Evolutionary conservation across 2,329 filamentous ascomycete species (phyloP), one percentile per base, ranked within the genome.

Genomic region (Purpureocillium takamizusanense): DNA sequence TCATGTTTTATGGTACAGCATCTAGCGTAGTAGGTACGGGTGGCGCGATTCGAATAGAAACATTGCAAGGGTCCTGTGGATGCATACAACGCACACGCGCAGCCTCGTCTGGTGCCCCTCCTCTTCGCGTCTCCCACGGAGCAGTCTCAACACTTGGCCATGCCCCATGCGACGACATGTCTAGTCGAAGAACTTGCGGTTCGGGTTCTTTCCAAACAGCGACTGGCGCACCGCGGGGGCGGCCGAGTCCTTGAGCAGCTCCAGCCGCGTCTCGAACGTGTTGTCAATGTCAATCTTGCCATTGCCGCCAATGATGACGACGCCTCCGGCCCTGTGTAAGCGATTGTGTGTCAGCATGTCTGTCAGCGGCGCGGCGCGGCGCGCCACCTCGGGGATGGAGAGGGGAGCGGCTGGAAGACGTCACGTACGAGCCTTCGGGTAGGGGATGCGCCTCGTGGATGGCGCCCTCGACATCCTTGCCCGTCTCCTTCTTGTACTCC

Each of bases 261-360:
- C 77, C 63, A 98, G 72, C 49, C 92, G 81, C 59, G 94, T 85
- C 60, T 97, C 92, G 51, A 97, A 85, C 39, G 92, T 97, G 72
- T 98, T 97, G 76, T 95, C 89, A 63, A 98, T 90, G 55, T 95
- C 88, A 60, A 98, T 97, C 74, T 90, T 95, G 60, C 92, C 92
- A 48, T 73, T 74, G 50, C 84, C 82, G 47, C 89, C 87, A 39
- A 94, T 66, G 48, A 98, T 79, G 42, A 76, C 61, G 41, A 94
- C 73, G 53, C 92, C 92, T 43, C 92, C 92, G 43, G 88, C 74
- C 54, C 92, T 97, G 17, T 16, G 31, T 45, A 11, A 36, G 33
- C 21, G 21, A 10, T 25, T 25, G 21, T 25, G 21, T 25, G 10
- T 25, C 21, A 25, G 6, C 21, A 10, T 25, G 21, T 25, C 21